Evolutionary conservation across 352 stramenopile genomes (phyloP).

Genomic region (Phytophthora chlamydospora): DNA sequence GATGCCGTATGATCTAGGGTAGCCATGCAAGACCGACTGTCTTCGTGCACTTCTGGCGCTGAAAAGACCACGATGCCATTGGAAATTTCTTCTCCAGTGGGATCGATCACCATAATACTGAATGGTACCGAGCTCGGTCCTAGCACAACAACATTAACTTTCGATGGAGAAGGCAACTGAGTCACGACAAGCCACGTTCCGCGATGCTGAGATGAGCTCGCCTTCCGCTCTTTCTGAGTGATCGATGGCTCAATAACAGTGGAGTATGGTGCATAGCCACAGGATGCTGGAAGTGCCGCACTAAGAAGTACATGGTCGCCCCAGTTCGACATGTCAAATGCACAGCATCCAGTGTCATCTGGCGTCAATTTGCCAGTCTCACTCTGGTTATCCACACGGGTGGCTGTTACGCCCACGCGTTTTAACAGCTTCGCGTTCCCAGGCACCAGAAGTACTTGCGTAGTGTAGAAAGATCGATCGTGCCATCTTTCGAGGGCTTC

Average conservation of each 20-base stretch:
- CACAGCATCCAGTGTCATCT: slow-evolving; percentile 53
- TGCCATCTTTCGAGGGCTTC: slow-evolving; percentile 35
- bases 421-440: slow-evolving; percentile 38
- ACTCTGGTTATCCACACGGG: slow-evolving; percentile 41
- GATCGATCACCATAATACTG: slow-evolving; percentile 6
- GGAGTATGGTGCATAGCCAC: slow-evolving; percentile 45
- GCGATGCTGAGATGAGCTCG: neutral
- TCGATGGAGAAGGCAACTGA: slow-evolving; percentile 25
- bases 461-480: slow-evolving; percentile 46
- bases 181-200: slow-evolving; percentile 28
- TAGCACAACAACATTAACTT: slow-evolving; percentile 20
- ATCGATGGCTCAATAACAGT: slow-evolving; percentile 30
- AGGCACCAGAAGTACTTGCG: slow-evolving; percentile 52
- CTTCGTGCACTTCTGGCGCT: slow-evolving; percentile 5
- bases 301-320: slow-evolving; percentile 48
- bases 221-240: neutral
- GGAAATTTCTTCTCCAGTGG: slow-evolving; percentile 7
- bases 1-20: slow-evolving; percentile 7
- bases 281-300: slow-evolving; percentile 13
- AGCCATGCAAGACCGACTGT: neutral
- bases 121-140: neutral
- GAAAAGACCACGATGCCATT: neutral
- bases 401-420: slow-evolving; percentile 42
- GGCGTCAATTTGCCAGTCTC: slow-evolving; percentile 39
- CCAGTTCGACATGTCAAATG: slow-evolving; percentile 73